These are phyloP conservation scores for Colletotrichum orchidophilum DNA, from an alignment of 2,329 filamentous ascomycete genomes.

Conservation along the genomic window DNA sequence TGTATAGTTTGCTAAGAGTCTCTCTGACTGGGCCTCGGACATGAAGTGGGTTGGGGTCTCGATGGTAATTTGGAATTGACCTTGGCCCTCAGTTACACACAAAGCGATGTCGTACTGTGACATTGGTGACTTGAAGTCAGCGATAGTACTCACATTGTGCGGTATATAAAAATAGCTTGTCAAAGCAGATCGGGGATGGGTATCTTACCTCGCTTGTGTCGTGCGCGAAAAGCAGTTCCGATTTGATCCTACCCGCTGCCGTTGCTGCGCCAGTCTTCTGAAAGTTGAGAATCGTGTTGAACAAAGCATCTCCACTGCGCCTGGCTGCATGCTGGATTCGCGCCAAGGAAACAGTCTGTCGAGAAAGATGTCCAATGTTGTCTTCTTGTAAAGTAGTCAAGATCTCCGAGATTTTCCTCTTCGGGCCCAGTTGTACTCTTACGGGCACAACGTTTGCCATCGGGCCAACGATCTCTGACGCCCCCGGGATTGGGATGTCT, in stretches of 20 bases:
- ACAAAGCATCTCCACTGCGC: neutral
- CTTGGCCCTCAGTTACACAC: constrained; percentile 5
- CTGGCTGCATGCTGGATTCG: neutral
- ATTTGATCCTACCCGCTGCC: neutral
- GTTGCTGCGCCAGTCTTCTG: neutral
- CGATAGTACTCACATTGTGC: no score
- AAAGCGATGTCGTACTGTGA: constrained; percentile 18
- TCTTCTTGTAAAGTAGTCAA: neutral
- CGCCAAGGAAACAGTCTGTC: constrained; percentile 1
- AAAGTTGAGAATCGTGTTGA: constrained; percentile 25
- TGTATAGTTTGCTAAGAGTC: neutral
- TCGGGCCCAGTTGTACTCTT: constrained; percentile 47
- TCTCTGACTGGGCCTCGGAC: constrained; percentile 5
- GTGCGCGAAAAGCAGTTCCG: neutral
- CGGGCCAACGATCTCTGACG: constrained; percentile 65
- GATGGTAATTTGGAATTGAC: neutral
- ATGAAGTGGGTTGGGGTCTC: constrained; percentile 15
- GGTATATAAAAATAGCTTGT: no score
- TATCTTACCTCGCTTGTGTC: constrained; percentile 19
- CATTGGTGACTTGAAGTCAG: no score
- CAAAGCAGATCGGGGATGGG: neutral
- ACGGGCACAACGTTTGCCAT: constrained; percentile 69
- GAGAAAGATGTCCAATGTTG: constrained; percentile 9
- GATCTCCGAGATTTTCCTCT: neutral
- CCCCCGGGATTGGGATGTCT: constrained; percentile 55